These are phyloP conservation scores for Thelonectria olida DNA, from an alignment of 2,329 filamentous ascomycete species.

Conservation along the genomic window DNA sequence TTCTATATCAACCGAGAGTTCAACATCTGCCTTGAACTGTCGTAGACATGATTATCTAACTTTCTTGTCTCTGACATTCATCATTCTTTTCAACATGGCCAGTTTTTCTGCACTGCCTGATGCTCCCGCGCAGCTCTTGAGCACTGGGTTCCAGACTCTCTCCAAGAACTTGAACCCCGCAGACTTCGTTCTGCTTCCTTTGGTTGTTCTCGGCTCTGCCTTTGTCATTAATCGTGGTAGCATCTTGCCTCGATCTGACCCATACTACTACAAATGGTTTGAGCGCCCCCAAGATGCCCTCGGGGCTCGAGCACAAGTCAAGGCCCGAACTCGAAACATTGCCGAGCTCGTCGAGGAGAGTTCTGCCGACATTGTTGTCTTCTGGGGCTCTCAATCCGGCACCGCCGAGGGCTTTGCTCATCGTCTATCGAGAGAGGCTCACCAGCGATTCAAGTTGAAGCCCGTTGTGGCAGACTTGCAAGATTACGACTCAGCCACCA, in stretches of 20 bases:
- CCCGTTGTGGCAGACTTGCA: conserved; percentile 11
- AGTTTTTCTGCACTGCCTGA: neutral
- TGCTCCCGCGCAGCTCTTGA: neutral
- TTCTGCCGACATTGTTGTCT: conserved; percentile 12
- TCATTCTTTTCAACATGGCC: neutral
- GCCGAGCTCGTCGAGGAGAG: neutral
- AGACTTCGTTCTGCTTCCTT: conserved; percentile 17
- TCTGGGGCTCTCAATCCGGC: conserved; percentile 20
- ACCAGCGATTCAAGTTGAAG: conserved; percentile 14
- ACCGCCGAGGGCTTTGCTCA: conserved; percentile 17
- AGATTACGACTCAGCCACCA: conserved; percentile 10
- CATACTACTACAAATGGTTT: conserved; percentile 16
- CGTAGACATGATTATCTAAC: neutral
- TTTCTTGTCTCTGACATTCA: neutral
- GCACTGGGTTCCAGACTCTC: conserved; percentile 7
- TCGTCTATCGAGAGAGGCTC: conserved; percentile 13
- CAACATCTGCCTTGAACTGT: neutral
- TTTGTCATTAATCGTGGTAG: conserved; percentile 17
- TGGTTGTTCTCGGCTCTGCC: conserved; percentile 7
- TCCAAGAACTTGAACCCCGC: conserved; percentile 1
- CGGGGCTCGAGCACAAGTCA: neutral
- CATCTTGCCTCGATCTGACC: conserved; percentile 12
- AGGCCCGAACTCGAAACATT: conserved; percentile 8
- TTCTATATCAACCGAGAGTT: neutral
- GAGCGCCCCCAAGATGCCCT: conserved; percentile 4